Conservation (phyloP, 768 basidiomycete genomes). For the Candolleomyces eurysporus region DNA sequence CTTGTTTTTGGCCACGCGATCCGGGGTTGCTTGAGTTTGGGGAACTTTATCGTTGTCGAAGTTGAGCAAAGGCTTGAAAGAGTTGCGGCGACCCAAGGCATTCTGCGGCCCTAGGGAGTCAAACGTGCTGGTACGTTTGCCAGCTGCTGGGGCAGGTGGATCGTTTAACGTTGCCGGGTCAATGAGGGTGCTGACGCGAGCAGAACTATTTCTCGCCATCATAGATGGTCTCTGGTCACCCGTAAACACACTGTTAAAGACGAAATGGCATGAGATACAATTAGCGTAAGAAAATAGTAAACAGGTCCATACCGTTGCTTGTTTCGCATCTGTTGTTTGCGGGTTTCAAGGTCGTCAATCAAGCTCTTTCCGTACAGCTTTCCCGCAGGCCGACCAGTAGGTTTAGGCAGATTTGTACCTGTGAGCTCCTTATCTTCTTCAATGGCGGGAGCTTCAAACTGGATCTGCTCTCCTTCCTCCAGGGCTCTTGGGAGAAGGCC, state of each 20-base stretch:
- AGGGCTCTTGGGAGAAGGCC: conserved; percentile 64
- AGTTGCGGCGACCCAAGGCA: conserved; percentile 45
- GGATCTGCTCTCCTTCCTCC: conserved; percentile 75
- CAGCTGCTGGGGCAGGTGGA: conserved; percentile 32
- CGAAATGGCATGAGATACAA: not conserved
- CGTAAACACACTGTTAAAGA: conserved; percentile 64
- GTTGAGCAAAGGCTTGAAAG: conserved; percentile 67
- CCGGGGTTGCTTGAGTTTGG: conserved; percentile 17
- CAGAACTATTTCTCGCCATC: conserved; percentile 69
- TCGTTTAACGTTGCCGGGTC: conserved; percentile 60
- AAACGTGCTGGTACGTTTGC: conserved; percentile 44
- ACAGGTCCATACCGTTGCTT: conserved; percentile 65
- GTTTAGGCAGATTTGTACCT: conserved; percentile 26
- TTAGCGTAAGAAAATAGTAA: not conserved
- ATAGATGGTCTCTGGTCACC: conserved; percentile 90
- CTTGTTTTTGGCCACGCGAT: conserved; percentile 35
- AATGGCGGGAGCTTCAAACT: conserved; percentile 40
- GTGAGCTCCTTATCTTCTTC: conserved; percentile 35
- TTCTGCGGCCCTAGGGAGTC: conserved; percentile 35
- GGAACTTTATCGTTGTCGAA: conserved; percentile 54
- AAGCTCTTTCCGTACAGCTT: conserved; percentile 85
- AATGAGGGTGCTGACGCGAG: conserved; percentile 67
- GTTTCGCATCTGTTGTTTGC: conserved; percentile 79
- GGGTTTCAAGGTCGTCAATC: conserved; percentile 83
- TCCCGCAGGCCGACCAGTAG: conserved; percentile 60